Base-by-base conservation (phyloP, 768 basidiomycete genomes). In the Postia placenta region DNA sequence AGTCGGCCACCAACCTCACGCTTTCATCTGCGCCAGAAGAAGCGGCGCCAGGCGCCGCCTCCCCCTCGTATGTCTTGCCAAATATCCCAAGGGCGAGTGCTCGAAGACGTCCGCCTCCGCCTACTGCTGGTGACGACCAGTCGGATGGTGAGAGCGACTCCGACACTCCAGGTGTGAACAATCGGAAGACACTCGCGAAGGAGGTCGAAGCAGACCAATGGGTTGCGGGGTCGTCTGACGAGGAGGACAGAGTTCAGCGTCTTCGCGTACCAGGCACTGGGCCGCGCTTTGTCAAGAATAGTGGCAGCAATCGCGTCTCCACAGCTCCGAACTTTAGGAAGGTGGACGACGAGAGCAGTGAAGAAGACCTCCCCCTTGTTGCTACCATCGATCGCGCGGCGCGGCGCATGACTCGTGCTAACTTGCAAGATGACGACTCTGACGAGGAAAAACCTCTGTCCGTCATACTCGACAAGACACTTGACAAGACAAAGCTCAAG, bases 301-400 rank as follows among this genome's bases (percentile, higher is more conserved):
- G 33, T 35, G 11, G 33, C 33, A 39, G 11, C 20, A 14, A 22
- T 19, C 9, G 17, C 19, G 12, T 17, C 7, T 39, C 38, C 19
- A 19, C 12, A 15, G 43, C 35, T 35, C 64, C 56, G 19, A 61
- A 57, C 44, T 33, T 42, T 24, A 35, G 51, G 40, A 43, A 43
- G 20, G 40, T 7, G 19, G 59, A 57, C 15, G 75, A 73, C 43
- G 74, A 75, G 17, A 79, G 81, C 53, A 87, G 85, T 52, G 89
- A 89, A 46, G 89, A 92, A 55, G 89, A 92, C 66, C 56, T 90
- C 37, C 91, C 91, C 2, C 71, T 92, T 7, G 79, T 81, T 22
- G 78, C 77, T 2, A 78, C 84, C 6, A 68, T 81, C n/a, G 69
- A 72, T 47, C 76, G 78, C 28, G 79, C 73, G n/a, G 67, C 67